These are phyloP conservation scores for Beta lomatogona DNA, from an alignment of 179 eudicot species.

Conservation along the genomic window DNA sequence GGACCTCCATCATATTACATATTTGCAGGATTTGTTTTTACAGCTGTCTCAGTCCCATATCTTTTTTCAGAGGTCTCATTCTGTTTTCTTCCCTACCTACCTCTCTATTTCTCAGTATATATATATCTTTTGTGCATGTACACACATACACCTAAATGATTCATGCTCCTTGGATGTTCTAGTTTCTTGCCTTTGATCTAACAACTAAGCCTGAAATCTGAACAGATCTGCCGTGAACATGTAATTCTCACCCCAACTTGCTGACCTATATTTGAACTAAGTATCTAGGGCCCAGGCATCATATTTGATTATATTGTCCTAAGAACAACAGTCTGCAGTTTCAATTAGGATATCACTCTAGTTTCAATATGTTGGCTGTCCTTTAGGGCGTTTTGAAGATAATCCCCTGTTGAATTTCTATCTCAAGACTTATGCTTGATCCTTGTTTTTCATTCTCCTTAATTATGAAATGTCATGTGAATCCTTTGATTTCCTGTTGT, in stretches of 20 bases:
- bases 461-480: neutral
- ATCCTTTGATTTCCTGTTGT: neutral
- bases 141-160: neutral
- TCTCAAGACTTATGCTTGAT: neutral
- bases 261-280: neutral
- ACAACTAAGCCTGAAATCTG: neutral
- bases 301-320: neutral
- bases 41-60: constrained; percentile 83
- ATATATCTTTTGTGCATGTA: neutral
- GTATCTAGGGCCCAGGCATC: neutral
- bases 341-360: neutral
- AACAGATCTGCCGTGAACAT: neutral
- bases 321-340: neutral
- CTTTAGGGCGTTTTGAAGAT: neutral
- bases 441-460: no score
- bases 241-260: neutral
- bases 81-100: neutral
- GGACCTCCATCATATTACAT: constrained; percentile 90
- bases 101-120: neutral
- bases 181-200: neutral
- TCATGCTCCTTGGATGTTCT: neutral
- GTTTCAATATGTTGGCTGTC: neutral
- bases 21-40: constrained; percentile 83
- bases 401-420: neutral
- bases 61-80: constrained; percentile 68